phyloP scores from a whole-genome alignment of 768 basidiomycete genomes.

The Pleurotus pulmonarius region DNA sequence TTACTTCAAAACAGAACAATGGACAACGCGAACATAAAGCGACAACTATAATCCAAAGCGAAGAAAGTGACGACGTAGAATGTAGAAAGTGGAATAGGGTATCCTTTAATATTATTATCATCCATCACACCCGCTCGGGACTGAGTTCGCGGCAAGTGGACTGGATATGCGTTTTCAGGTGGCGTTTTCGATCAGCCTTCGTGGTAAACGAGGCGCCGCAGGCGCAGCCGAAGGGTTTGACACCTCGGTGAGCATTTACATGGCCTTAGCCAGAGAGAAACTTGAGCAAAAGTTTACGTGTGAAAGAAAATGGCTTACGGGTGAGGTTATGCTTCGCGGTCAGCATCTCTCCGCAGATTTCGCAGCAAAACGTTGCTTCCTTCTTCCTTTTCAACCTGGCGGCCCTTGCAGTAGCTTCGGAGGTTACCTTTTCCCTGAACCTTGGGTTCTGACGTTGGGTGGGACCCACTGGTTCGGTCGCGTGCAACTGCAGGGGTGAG shows the following conservation, averaged over 20 bases:
- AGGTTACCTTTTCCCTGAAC: too few species aligned
- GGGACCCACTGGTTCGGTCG: too few species aligned
- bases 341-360: background rate
- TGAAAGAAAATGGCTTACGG: background rate
- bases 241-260: background rate
- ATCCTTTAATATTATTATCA: too few species aligned
- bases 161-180: background rate
- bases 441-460: too few species aligned
- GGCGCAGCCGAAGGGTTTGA: background rate
- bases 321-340: background rate
- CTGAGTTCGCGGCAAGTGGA: too few species aligned
- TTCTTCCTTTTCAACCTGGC: background rate
- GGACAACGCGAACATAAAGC: too few species aligned
- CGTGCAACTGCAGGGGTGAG: too few species aligned
- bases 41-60: too few species aligned
- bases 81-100: too few species aligned
- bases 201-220: background rate
- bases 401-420: background rate
- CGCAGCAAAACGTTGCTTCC: background rate
- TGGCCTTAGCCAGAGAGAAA: background rate
- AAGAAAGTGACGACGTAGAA: too few species aligned
- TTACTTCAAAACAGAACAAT: too few species aligned
- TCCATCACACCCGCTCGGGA: too few species aligned
- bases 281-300: background rate
- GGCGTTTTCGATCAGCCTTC: background rate